Conservation (phyloP, 2,329 filamentous ascomycete genomes). For the Colletotrichum simmondsii region DNA sequence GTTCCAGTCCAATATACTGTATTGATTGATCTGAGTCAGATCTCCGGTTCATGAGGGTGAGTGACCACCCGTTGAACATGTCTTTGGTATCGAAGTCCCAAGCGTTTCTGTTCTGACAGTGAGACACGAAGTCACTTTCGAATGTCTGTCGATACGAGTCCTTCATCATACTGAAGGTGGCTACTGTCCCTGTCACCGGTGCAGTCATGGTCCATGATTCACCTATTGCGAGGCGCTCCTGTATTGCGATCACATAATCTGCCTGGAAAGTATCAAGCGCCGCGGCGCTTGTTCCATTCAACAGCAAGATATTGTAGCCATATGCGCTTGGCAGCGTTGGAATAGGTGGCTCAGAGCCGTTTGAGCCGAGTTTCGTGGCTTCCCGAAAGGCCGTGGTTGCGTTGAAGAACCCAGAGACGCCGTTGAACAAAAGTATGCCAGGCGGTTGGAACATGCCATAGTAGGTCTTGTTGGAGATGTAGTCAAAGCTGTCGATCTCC, state of each 20-base stretch:
- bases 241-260: neutral
- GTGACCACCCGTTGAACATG: neutral
- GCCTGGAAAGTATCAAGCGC: neutral
- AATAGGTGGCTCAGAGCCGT: neutral
- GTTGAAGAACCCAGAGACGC: neutral
- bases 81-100: neutral
- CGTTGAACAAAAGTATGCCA: neutral
- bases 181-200: neutral
- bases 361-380: neutral
- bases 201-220: neutral
- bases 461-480: neutral
- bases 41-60: neutral
- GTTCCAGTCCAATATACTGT: neutral
- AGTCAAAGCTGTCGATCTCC: neutral
- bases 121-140: neutral
- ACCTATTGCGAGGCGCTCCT: neutral
- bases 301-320: neutral
- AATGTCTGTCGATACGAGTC: neutral
- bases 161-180: neutral
- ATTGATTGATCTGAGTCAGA: neutral
- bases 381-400: neutral
- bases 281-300: neutral
- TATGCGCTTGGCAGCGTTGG: neutral
- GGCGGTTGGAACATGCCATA: neutral
- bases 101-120: neutral